These are phyloP conservation scores for Geotrichum carabidarum DNA, from an alignment of 1,139 yeast species.

Conservation along the genomic window DNA sequence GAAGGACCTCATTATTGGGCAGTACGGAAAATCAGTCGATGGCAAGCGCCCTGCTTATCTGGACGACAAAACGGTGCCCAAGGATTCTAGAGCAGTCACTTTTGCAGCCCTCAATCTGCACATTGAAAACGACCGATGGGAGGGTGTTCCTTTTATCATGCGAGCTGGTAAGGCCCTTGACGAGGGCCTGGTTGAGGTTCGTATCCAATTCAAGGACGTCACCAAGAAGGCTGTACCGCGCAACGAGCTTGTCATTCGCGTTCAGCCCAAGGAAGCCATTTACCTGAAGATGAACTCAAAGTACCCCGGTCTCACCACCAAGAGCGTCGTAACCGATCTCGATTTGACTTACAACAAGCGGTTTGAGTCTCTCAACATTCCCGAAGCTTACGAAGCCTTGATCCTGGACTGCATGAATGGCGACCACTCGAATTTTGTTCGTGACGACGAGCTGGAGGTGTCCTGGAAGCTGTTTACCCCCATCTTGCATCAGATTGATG, in stretches of 20 bases:
- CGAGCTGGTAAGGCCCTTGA: slow-evolving; percentile 96
- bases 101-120: slow-evolving; percentile 78
- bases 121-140: slow-evolving; percentile 93
- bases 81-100: slow-evolving; percentile 80
- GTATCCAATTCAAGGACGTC: slow-evolving; percentile 70
- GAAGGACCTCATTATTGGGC: slow-evolving; percentile 75
- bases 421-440: slow-evolving; percentile 93
- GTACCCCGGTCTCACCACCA: slow-evolving; percentile 83
- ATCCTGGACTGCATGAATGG: slow-evolving; percentile 87
- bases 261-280: slow-evolving; percentile 93
- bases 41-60: slow-evolving; percentile 85
- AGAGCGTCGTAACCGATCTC: slow-evolving; percentile 79
- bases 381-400: slow-evolving; percentile 95
- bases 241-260: slow-evolving; percentile 86
- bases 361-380: slow-evolving; percentile 69
- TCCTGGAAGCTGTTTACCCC: slow-evolving; percentile 95
- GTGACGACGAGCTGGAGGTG: slow-evolving; percentile 94
- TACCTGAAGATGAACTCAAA: slow-evolving; percentile 88
- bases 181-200: slow-evolving; percentile 84
- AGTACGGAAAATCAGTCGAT: slow-evolving; percentile 76
- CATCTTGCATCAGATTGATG: slow-evolving; percentile 70
- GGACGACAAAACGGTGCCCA: slow-evolving; percentile 88
- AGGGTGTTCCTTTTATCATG: slow-evolving; percentile 91
- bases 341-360: slow-evolving; percentile 81
- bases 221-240: slow-evolving; percentile 72